These are phyloP conservation scores for Cytospora mali DNA, from an alignment of 2,329 filamentous ascomycete species.

Conservation along the genomic window DNA sequence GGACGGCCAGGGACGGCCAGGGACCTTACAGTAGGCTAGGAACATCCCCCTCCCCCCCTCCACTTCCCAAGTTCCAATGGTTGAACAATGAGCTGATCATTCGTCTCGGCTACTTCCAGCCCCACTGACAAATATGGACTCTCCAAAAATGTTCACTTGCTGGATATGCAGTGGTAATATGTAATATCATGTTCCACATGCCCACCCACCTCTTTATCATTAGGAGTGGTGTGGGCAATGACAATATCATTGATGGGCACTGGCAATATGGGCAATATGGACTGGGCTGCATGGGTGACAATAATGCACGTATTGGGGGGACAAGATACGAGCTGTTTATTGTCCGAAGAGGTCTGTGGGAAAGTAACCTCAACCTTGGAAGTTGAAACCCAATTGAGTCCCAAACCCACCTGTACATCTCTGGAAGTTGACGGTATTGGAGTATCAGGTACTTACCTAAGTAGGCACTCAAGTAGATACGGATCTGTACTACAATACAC, in stretches of 20 bases:
- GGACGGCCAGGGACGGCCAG: not conserved
- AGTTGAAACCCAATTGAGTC: not conserved
- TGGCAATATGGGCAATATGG: too few species aligned
- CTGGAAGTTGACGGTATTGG: not conserved
- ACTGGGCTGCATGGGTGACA: too few species aligned
- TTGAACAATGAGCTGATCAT: conserved; percentile 3
- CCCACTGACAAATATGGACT: conserved; percentile 14
- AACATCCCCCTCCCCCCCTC: too few species aligned
- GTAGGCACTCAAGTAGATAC: not conserved
- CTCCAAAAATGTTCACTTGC: not conserved
- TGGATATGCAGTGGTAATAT: too few species aligned
- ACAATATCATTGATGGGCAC: too few species aligned
- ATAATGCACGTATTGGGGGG: not conserved
- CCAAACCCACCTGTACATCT: not conserved
- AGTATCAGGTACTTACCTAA: not conserved
- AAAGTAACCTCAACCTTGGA: not conserved
- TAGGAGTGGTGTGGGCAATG: not conserved
- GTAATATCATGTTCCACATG: not conserved
- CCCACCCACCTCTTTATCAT: not conserved
- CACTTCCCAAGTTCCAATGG: not conserved
- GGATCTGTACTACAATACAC: too few species aligned
- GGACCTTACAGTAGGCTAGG: conserved; percentile 1
- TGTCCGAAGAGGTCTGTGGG: not conserved
- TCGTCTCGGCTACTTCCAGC: conserved; percentile 14
- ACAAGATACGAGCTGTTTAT: not conserved